Base-by-base conservation (phyloP, 768 basidiomycete species). In the Rhizopogon vesiculosus region DNA sequence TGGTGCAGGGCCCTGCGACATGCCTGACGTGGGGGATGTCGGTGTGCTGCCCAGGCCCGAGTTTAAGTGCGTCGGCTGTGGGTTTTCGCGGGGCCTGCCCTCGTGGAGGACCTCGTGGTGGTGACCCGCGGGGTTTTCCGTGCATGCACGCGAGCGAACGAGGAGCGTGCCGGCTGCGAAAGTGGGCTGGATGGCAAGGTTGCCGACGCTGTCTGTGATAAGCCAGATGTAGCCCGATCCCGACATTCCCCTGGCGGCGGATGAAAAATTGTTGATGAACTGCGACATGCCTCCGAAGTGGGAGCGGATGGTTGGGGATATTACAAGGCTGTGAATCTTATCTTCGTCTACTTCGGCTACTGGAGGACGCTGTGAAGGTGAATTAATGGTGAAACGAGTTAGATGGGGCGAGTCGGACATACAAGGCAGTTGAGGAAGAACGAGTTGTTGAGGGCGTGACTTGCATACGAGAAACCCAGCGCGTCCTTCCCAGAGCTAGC, bases 371-470 rank as follows among this genome's bases (percentile, higher is more conserved):
- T 76, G 43, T 16, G n/a, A 8, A 15, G 35, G 7, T 28, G 59
- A 52, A 56, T 52, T 28, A 44, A n/a, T 44, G 42, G 35, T 29
- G 42, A 18, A 38, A 33, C 33, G 35, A 33, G 25, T 7, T 12
- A 39, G 15, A 3, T 22, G 16, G 5, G 15, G 8, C 39, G 51
- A 49, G 25, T 19, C 25, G 41, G 29, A 78, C 93, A 51, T 68
- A 98, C 96, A 40, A 99, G 78, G 55, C 78, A 79, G 61, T 91
- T 81, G 29, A 99, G 79, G 78, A 98, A 98, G 80, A 92, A 98
- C 62, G 86, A 85, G 70, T 97, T 98, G 74, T 98, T 99, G 58
- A 98, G 75, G 5, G 96, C 91, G 45, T 92, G 81, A 59, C 89
- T 89, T 3, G 95, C 93, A 65, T 95, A 93, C 71, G 91, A 96